Evolutionary conservation across 2,329 filamentous ascomycete species (phyloP), one percentile per base, ranked within the genome.

Genomic region (Penicillium italicum): DNA sequence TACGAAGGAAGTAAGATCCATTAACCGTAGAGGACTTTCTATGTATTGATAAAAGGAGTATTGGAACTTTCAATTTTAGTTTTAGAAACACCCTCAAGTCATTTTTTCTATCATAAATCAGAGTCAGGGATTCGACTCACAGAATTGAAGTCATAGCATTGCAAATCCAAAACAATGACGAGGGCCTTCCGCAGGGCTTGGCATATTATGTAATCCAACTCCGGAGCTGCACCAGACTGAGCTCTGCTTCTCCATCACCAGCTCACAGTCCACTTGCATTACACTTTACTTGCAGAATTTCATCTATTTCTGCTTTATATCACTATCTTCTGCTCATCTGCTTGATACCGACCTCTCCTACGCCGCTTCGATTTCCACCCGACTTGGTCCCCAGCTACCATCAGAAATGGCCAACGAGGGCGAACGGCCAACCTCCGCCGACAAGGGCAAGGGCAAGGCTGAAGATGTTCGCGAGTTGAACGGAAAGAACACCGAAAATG

Each of bases 401-500:
- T 70, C 66, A 68, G 66, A 76, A 78, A 96, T 97, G 94, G 92
- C 92, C 79, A 90, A 96, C 82, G 91, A 95, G 78, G 90, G 88
- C 80, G 90, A 96, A 79, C 84, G 87, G 82, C 83, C 89, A 75
- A 90, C 89, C 77, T 80, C 88, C 74, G 83, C 86, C 74, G 91
- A 96, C 78, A 97, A 97, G 84, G 92, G 91, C 78, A 99, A 99
- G 82, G 93, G 86, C 73, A 99, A 97, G 82, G 91, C 87, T 61
- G 82, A 86, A 60, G 83, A 84, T 67, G 80, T 83, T 58, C 85
- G 85, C 70, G 85, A 89, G 69, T 72, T 80, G 58, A 78, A 81
- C 59, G 77, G 79, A 59, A 82, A 82, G 64, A 76, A 77, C 64
- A 61, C 71, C 43, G 80, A 81, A 66, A 86, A 86, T 70, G 87